phyloP scores from a whole-genome alignment of 2,329 filamentous ascomycete genomes.

The Paecilomyces variotii region DNA sequence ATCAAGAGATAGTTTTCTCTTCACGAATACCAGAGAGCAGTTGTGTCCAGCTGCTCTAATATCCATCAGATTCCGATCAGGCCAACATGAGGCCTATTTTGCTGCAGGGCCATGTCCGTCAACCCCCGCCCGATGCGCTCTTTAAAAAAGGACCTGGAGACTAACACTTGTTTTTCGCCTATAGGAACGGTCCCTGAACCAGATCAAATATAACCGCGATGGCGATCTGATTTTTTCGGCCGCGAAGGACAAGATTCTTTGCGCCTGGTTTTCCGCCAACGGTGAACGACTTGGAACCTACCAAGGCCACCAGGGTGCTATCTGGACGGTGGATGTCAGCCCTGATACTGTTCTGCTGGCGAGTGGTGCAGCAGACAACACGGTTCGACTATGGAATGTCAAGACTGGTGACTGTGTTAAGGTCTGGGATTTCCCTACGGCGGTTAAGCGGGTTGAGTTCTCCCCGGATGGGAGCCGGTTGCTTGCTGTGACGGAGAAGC shows the following conservation, averaged over 20 bases:
- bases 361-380: slow-evolving; percentile 95
- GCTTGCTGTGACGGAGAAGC: slow-evolving; percentile 94
- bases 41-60: not conserved
- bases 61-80: slow-evolving; percentile 8
- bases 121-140: slow-evolving; percentile 3
- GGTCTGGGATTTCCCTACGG: slow-evolving; percentile 95
- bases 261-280: slow-evolving; percentile 95
- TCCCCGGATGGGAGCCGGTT: slow-evolving; percentile 85
- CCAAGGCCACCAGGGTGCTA: slow-evolving; percentile 90
- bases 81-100: slow-evolving; percentile 90
- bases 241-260: slow-evolving; percentile 92
- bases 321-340: slow-evolving; percentile 98
- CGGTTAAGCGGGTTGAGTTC: slow-evolving; percentile 97
- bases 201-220: slow-evolving; percentile 92
- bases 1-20: slow-evolving; percentile 7
- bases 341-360: slow-evolving; percentile 86
- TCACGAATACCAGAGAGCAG: slow-evolving; percentile 14
- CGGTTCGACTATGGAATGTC: slow-evolving; percentile 93
- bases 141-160: not conserved
- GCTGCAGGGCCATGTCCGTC: slow-evolving; percentile 76
- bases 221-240: slow-evolving; percentile 96
- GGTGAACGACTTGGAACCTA: slow-evolving; percentile 96
- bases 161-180: slow-evolving; percentile 7
- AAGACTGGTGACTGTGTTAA: slow-evolving; percentile 88
- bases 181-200: slow-evolving; percentile 84